Base-by-base conservation (phyloP, 441 rosid genomes). In the Aleurites moluccanus region DNA sequence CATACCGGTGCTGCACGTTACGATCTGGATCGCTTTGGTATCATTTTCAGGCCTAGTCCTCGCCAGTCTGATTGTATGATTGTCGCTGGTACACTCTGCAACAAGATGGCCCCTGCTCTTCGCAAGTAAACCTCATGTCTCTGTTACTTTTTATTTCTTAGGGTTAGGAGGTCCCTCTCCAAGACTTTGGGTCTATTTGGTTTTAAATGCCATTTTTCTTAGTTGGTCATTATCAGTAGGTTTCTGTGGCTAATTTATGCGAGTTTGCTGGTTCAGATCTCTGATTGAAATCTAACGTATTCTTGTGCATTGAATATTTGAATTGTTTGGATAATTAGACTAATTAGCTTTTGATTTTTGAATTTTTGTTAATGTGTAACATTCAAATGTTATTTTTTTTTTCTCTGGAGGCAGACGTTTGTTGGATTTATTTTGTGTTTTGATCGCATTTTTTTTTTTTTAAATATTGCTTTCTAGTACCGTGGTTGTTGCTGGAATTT, bases 31-130 rank as follows among this genome's bases (percentile, higher is more conserved):
- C 90, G 99, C n/a, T 95, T 95, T 59, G 99, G 98, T 52, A 76
- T 95, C 70, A 95, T 95, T 69, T 95, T 95, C 76, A 83, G 99
- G 78, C 99, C 99, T 18, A 95, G 98, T 82, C 99, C 99, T 67
- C 92, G 99, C 4, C 99, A 95, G 82, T 95, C 99, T 5, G 98
- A 95, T 82, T 88, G 96, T 77, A 95, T 93, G 99, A 88, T 95
- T 77, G 99, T 95, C 40, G 99, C 99, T 10, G 99, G 99, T 15
- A 95, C 99, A 20, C 98, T 95, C 74, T 91, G 97, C 75, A 95
- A 95, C 74, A 95, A 95, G 88, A 95, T 95, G 99, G 99, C 99
- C 69, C 99, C 99, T 20, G 99, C 99, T 28, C 97, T 95, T 72
- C 92, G 99, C 86, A 95, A 83, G 98, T 95, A 88, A 62, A 86